Conservation (phyloP, 768 basidiomycete genomes). For the Suillus plorans region DNA sequence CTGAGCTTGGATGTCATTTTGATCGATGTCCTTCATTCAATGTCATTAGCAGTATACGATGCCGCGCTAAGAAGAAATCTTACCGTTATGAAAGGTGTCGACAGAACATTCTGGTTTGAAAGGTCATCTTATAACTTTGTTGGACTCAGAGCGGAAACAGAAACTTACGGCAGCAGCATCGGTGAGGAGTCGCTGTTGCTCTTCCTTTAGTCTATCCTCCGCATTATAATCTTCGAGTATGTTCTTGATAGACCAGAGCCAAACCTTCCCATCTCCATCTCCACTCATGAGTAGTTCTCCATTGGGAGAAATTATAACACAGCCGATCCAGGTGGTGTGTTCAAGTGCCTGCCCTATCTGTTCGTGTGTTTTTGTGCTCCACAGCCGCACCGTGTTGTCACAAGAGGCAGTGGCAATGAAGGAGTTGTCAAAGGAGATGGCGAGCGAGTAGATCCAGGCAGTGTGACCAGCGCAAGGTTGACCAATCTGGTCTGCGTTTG, state of each 20-base stretch:
- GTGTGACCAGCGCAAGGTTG: constrained; percentile 14
- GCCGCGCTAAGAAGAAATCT: background rate
- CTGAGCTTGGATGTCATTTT: background rate
- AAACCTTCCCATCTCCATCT: constrained; percentile 9
- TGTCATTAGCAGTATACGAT: background rate
- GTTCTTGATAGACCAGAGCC: background rate
- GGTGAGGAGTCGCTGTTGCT: background rate
- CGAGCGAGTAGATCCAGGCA: constrained; percentile 22
- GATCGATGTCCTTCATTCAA: background rate
- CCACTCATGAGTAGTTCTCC: constrained; percentile 10
- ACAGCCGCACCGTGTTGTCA: constrained; percentile 30
- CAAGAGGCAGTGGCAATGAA: constrained; percentile 30
- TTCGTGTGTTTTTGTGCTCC: constrained; percentile 11
- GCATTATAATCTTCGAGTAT: background rate
- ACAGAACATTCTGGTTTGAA: background rate
- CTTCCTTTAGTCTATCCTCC: background rate
- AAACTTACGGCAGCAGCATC: background rate
- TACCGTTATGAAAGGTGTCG: background rate
- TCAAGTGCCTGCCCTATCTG: background rate
- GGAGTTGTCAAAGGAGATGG: constrained; percentile 25
- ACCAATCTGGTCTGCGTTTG: background rate
- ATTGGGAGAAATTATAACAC: background rate
- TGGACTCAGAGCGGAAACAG: background rate
- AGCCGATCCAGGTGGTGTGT: background rate
- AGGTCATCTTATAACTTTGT: too few relatives aligned